Base-by-base conservation (phyloP, 495 filamentous ascomycete genomes). In the Neurospora sp. region DNA sequence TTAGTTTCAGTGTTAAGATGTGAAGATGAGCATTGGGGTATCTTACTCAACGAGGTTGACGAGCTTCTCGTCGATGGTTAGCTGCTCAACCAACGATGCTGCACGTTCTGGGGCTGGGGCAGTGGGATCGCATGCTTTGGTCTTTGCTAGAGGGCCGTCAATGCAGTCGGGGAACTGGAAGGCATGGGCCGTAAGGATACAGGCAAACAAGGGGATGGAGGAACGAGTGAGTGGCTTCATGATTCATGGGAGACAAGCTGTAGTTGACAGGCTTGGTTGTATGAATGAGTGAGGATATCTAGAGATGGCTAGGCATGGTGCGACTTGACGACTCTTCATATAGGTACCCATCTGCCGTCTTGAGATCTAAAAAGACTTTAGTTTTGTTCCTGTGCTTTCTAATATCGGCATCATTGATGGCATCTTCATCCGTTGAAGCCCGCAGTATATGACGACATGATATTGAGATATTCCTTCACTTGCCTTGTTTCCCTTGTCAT, bases 1-100 rank as follows among this genome's bases (percentile, higher is more conserved):
- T 69, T 20, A 69, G 8, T 12, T 39, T 40, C 35, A 10, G 27
- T 18, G 16, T 14, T 38, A 22, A 20, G 3, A 61, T 71, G 27
- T 38, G 44, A 18, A n/a, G 8, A 61, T 59, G 20, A 59, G 47
- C 31, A 59, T 31, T 3, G 22, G 47, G 22, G 2, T 22, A 7
- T 59, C 10, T 1, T 16, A 59, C 53, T 61, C 53, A 31, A 78
- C 74, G 14, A 79, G 69, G 71, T 85, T 85, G 3, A 68, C 72
- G 14, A 83, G 70, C 70, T 84, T 84, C 75, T 85, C 83, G 5
- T 81, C 76, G 20, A 79, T 77, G 22, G 80, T 83, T 78, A 84
- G 74, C 14, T 80, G 81, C 3, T 73, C 73, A 12, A 85, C 80
- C 1, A 84, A 75, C 4, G 82, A 81, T 3, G 77, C 79, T 0